Percentiles rank a stretch among this genome's conserved stretches.
Evolutionary conservation across 2,329 filamentous ascomycete genomes (phyloP).

Genomic region (Penicillium sp.): DNA sequence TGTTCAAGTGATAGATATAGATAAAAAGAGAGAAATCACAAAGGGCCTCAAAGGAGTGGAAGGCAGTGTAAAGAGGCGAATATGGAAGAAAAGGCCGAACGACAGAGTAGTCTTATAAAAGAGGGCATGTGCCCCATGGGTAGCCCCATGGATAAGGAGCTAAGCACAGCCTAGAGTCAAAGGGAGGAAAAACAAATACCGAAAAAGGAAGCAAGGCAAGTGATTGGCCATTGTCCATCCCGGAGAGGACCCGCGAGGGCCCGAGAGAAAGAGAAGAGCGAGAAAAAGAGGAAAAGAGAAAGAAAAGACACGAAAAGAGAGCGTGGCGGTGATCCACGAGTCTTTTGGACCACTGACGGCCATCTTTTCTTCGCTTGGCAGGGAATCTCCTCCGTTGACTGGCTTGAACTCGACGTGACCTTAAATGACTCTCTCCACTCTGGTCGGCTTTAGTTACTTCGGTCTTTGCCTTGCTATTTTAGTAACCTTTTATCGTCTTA

Average conservation of each 20-base stretch:
- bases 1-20: constrained; percentile 7
- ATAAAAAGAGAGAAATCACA: constrained; percentile 6
- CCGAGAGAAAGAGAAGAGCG: not conserved
- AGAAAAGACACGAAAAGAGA: not conserved
- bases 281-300: not conserved
- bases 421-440: constrained; percentile 3
- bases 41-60: constrained; percentile 3
- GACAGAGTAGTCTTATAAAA: not conserved
- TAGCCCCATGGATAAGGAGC: not conserved
- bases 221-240: constrained; percentile 1
- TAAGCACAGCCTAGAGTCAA: constrained; percentile 16
- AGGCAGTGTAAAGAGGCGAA: constrained; percentile 1
- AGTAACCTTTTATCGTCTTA: not conserved
- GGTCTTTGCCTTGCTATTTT: not conserved
- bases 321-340: constrained; percentile 17
- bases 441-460: constrained; percentile 2
- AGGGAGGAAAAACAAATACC: constrained; percentile 10
- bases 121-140: not conserved
- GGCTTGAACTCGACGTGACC: not conserved
- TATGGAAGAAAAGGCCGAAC: not conserved
- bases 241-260: not conserved
- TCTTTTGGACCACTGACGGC: constrained; percentile 1
- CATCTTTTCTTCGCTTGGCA: constrained; percentile 8
- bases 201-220: not conserved
- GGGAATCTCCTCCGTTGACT: not conserved